Evolutionary conservation across 441 rosid genomes (phyloP).

Genomic region (Hura crepitans): DNA sequence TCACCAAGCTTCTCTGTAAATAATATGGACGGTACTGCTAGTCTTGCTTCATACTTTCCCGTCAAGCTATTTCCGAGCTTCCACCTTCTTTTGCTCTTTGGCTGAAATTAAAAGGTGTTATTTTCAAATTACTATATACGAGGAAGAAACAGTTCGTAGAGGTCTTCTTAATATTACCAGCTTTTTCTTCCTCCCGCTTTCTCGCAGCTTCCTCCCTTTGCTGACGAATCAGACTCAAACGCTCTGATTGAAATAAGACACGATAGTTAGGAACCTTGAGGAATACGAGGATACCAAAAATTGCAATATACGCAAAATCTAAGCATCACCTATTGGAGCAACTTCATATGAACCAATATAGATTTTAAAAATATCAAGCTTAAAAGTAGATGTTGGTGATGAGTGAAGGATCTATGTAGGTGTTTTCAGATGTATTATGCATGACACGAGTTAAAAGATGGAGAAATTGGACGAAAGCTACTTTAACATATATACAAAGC

Average conservation of each 20-base stretch:
- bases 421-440: not conserved
- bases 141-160: not conserved
- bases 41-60: conserved; percentile 2
- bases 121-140: not conserved
- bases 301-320: not conserved
- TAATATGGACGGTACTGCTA: conserved; percentile 6
- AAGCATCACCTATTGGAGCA: not conserved
- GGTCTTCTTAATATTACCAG: conserved; percentile 43
- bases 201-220: conserved; percentile 90
- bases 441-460: not conserved
- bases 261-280: not conserved
- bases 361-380: not conserved
- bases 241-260: conserved; percentile 43
- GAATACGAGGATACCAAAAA: not conserved
- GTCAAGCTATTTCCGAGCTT: conserved; percentile 58
- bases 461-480: not conserved
- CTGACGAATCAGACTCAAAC: conserved; percentile 75
- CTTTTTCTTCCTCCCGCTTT: conserved; percentile 90
- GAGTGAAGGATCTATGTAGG: not conserved
- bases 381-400: not conserved
- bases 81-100: conserved; percentile 70
- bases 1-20: conserved; percentile 3
- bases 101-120: conserved; percentile 41
- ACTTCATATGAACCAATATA: not conserved
- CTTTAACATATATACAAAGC: not conserved